Evolutionary conservation across 2,329 filamentous ascomycete species (phyloP).

Genomic region (Leptoxyphium fumago): DNA sequence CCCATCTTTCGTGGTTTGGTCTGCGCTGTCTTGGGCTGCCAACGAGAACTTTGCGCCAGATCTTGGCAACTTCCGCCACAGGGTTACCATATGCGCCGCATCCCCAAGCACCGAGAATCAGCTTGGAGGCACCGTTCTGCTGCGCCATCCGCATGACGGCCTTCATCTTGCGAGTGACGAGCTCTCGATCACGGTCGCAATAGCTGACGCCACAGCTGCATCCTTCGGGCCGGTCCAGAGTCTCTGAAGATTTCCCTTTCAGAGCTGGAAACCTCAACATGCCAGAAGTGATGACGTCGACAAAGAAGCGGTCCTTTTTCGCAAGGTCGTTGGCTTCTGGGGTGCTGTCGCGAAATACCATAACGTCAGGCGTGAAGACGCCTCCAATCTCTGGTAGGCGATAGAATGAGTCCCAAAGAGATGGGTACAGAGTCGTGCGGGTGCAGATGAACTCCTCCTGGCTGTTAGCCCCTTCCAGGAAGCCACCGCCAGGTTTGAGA

Average conservation of each 20-base stretch:
- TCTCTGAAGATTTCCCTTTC: conserved; percentile 18
- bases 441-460: conserved; percentile 50
- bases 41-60: conserved; percentile 34
- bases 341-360: conserved; percentile 39
- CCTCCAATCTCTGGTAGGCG: conserved; percentile 43
- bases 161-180: conserved; percentile 41
- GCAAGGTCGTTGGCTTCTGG: conserved; percentile 24
- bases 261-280: conserved; percentile 45
- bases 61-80: conserved; percentile 40
- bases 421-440: conserved; percentile 44
- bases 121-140: conserved; percentile 29
- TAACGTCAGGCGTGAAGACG: conserved; percentile 42
- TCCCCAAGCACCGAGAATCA: conserved; percentile 51
- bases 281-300: conserved; percentile 44
- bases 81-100: conserved; percentile 52
- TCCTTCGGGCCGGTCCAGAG: conserved; percentile 13
- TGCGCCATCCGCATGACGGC: conserved; percentile 40
- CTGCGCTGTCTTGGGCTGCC: conserved; percentile 17
- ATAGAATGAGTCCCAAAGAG: conserved; percentile 44
- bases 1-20: conserved; percentile 26
- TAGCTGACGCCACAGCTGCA: conserved; percentile 26
- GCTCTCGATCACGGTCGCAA: conserved; percentile 34
- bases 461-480: conserved; percentile 43
- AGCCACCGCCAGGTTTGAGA: conserved; percentile 45
- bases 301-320: conserved; percentile 40